Evolutionary conservation across 2,329 filamentous ascomycete species (phyloP).

Genomic region (Leptographium flavum): DNA sequence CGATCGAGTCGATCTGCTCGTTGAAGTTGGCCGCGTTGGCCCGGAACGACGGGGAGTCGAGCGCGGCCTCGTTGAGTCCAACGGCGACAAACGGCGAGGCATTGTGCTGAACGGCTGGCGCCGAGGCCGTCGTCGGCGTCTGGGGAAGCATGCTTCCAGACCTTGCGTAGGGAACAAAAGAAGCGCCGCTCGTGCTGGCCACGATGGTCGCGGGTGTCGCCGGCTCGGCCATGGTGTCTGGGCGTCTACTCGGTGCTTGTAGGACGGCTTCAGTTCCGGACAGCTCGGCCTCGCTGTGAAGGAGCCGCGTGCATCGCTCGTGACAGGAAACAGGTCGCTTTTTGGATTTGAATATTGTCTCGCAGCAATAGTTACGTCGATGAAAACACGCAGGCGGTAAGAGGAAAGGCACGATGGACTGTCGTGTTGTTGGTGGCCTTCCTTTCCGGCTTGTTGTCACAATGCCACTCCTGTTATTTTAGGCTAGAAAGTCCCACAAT

Average conservation of each 20-base stretch:
- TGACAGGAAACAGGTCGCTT: neutral
- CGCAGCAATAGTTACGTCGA: neutral
- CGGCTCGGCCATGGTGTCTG: neutral
- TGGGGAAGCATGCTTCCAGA: neutral
- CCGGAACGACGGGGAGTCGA: conserved; percentile 93
- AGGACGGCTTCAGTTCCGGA: neutral
- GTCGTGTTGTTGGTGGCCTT: neutral
- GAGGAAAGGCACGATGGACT: neutral
- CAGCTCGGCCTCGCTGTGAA: neutral
- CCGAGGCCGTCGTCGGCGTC: neutral
- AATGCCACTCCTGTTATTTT: no score
- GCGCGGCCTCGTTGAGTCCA: conserved; percentile 80
- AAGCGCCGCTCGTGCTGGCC: neutral
- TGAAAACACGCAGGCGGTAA: neutral
- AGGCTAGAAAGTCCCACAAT: no score
- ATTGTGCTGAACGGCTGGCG: neutral
- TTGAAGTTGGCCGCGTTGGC: conserved; percentile 74
- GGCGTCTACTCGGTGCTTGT: neutral
- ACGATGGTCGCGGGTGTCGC: neutral
- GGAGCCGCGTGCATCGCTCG: neutral
- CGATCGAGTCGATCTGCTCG: conserved; percentile 82
- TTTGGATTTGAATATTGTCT: neutral
- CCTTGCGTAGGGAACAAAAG: neutral
- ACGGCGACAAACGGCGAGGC: conserved; percentile 50
- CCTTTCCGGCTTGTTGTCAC: neutral